These are phyloP conservation scores for Meira miltonrushii DNA, from an alignment of 1,284 basidiomycete species.

Conservation along the genomic window DNA sequence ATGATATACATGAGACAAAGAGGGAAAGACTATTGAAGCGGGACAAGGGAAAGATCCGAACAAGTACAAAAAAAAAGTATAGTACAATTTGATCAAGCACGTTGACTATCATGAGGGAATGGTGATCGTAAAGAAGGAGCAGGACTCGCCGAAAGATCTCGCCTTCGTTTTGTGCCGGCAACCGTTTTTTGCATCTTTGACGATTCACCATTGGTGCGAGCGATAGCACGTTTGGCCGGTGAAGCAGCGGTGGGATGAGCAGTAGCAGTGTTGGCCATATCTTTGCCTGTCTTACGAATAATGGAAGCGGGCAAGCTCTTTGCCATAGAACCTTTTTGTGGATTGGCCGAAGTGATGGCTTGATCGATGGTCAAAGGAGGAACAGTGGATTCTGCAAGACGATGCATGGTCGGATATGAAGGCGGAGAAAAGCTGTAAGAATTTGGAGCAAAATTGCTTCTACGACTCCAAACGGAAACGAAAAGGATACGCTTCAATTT, in stretches of 20 bases:
- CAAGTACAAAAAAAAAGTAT: background rate
- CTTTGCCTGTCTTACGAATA: too few species aligned
- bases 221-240: constrained; percentile 37
- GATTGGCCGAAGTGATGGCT: background rate
- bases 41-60: background rate
- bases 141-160: constrained; percentile 34
- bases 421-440: constrained; percentile 9
- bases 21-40: background rate
- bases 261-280: background rate
- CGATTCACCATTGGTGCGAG: constrained; percentile 20
- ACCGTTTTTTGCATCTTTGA: background rate
- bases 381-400: background rate
- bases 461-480: constrained; percentile 70
- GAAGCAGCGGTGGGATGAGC: constrained; percentile 13
- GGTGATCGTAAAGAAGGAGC: constrained; percentile 47
- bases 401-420: constrained; percentile 3
- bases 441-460: background rate
- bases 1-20: background rate
- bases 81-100: background rate
- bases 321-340: background rate
- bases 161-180: constrained; percentile 20
- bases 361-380: background rate
- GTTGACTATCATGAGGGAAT: constrained; percentile 40
- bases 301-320: constrained; percentile 3
- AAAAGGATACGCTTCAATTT: constrained; percentile 87